These are phyloP conservation scores for Clonostachys rhizophaga DNA, from an alignment of 2,329 filamentous ascomycete species.

Conservation along the genomic window DNA sequence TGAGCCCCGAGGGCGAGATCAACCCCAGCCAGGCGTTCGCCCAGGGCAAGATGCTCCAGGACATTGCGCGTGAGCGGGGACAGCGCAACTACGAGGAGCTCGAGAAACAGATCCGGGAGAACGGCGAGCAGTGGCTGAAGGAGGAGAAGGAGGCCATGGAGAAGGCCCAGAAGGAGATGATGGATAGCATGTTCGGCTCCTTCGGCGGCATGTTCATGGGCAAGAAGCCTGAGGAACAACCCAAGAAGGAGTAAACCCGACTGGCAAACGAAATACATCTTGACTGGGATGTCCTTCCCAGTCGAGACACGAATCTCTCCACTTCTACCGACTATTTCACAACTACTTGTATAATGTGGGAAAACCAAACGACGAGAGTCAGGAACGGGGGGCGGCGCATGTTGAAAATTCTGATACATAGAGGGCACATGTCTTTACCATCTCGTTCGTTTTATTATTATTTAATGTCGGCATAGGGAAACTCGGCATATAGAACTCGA, in stretches of 20 bases:
- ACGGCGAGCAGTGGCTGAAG: slow-evolving; percentile 93
- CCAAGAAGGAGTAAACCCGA: slow-evolving; percentile 5
- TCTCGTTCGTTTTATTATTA: background rate
- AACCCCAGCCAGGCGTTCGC: slow-evolving; percentile 72
- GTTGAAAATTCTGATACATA: background rate
- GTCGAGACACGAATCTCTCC: too few species aligned
- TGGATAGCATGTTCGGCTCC: slow-evolving; percentile 85
- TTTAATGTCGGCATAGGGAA: background rate
- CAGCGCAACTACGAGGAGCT: slow-evolving; percentile 85
- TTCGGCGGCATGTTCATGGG: slow-evolving; percentile 35
- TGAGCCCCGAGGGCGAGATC: slow-evolving; percentile 60
- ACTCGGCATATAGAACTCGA: too few species aligned
- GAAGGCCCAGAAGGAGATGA: slow-evolving; percentile 82
- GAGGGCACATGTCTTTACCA: background rate
- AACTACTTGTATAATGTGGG: too few species aligned
- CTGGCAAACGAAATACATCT: too few species aligned
- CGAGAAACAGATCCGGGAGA: slow-evolving; percentile 86
- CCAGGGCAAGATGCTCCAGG: slow-evolving; percentile 95
- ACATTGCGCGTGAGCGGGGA: slow-evolving; percentile 87
- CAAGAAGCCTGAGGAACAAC: slow-evolving; percentile 1
- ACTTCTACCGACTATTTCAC: too few species aligned
- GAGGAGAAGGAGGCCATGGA: slow-evolving; percentile 88
- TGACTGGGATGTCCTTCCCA: too few species aligned
- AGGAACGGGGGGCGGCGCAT: too few species aligned
- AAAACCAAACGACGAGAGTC: too few species aligned